Conservation (phyloP, 805 yeast genomes). For the Yarrowia porcina region DNA sequence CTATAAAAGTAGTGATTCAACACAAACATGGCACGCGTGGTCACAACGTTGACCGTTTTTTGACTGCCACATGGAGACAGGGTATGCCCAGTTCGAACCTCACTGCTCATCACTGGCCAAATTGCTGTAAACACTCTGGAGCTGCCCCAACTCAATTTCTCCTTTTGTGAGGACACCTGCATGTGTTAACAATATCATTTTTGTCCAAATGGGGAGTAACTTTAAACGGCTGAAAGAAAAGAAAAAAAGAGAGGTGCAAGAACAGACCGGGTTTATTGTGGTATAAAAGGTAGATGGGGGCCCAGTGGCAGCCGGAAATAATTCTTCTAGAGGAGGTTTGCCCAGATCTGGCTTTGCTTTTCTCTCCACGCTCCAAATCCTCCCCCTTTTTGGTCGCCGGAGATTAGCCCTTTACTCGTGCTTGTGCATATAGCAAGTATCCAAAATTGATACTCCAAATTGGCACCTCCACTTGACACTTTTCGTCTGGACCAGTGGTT, state of each 20-base stretch:
- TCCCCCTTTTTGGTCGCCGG: not conserved
- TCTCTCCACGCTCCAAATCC: not conserved
- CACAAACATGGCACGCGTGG: too few species aligned
- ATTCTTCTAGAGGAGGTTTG: not conserved
- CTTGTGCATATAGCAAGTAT: conserved; percentile 19
- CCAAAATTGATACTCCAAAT: not conserved
- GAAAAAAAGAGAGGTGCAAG: not conserved
- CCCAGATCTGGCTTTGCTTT: not conserved
- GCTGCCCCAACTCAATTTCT: conserved; percentile 18
- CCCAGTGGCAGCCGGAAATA: not conserved
- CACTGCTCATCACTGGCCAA: too few species aligned
- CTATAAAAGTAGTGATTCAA: too few species aligned
- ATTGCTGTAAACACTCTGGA: too few species aligned
- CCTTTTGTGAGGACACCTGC: conserved; percentile 4
- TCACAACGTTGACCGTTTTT: too few species aligned
- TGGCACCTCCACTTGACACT: not conserved
- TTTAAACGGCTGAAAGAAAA: not conserved
- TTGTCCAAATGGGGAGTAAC: conserved; percentile 10
- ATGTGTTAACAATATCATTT: conserved; percentile 8
- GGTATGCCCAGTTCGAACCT: too few species aligned
- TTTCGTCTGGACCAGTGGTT: not conserved
- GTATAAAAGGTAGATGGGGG: not conserved
- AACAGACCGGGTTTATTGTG: not conserved
- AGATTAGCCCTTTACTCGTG: not conserved
- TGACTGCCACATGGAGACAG: too few species aligned